Conservation (phyloP, 1,139 yeast species). For the Candida frijolesensis region DNA sequence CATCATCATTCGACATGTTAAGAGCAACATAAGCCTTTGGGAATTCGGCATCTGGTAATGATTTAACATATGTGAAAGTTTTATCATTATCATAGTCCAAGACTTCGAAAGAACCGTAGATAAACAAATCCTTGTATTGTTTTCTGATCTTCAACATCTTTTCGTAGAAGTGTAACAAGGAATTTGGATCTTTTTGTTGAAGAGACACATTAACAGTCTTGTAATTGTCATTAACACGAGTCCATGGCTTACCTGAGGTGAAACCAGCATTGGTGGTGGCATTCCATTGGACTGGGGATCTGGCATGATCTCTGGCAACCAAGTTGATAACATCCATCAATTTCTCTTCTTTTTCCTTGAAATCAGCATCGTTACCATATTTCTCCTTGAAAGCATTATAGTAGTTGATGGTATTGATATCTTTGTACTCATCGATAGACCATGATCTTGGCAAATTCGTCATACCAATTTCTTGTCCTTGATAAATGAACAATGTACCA, state of each 20-base stretch:
- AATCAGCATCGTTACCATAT: constrained; percentile 31
- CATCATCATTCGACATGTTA: constrained; percentile 42
- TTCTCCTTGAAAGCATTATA: constrained; percentile 35
- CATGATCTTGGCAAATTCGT: constrained; percentile 48
- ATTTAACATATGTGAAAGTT: constrained; percentile 43
- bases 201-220: constrained; percentile 49
- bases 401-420: constrained; percentile 50
- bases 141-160: constrained; percentile 48
- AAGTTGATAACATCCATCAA: constrained; percentile 37
- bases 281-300: constrained; percentile 66
- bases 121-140: constrained; percentile 41
- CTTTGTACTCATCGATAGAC: constrained; percentile 53
- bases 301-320: constrained; percentile 55
- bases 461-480: constrained; percentile 65
- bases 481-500: constrained; percentile 60
- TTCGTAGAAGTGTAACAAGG: constrained; percentile 51
- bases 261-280: constrained; percentile 48
- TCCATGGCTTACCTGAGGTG: constrained; percentile 56
- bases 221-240: constrained; percentile 53
- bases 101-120: constrained; percentile 50
- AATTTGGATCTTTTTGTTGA: constrained; percentile 48
- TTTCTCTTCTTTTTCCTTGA: constrained; percentile 26
- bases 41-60: constrained; percentile 13
- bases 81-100: constrained; percentile 40
- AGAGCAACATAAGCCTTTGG: constrained; percentile 43